phyloP scores from a whole-genome alignment of 2,329 filamentous ascomycete species.

The Lizonia empirigonia region DNA sequence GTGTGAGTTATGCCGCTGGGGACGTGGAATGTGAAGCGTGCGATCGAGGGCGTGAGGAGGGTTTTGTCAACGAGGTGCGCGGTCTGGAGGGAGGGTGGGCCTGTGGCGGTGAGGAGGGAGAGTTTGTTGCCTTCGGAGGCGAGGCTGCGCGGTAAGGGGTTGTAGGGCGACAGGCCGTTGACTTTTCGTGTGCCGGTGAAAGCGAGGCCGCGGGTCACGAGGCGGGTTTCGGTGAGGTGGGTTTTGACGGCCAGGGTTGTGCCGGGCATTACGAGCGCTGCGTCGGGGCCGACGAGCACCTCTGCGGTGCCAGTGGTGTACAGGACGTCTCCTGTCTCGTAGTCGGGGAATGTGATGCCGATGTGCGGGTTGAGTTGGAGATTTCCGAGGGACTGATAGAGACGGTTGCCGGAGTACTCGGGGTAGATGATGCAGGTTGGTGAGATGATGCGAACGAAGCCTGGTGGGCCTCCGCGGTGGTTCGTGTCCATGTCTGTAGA shows the following conservation, averaged over 20 bases:
- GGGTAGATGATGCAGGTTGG: constrained; percentile 73
- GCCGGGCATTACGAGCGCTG: constrained; percentile 66
- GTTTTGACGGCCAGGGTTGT: constrained; percentile 76
- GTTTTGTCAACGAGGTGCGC: constrained; percentile 66
- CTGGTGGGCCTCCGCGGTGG: constrained; percentile 74
- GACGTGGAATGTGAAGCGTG: constrained; percentile 66
- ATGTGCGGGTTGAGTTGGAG: constrained; percentile 68
- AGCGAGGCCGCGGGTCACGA: constrained; percentile 68
- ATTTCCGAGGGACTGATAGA: constrained; percentile 86
- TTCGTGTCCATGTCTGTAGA: constrained; percentile 79
- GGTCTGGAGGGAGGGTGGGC: constrained; percentile 33
- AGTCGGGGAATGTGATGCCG: constrained; percentile 76
- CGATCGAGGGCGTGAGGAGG: constrained; percentile 68
- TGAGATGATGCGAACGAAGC: constrained; percentile 72
- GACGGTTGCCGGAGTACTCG: constrained; percentile 81
- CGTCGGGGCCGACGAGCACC: constrained; percentile 68
- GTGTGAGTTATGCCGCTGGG: constrained; percentile 57
- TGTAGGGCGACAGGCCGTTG: constrained; percentile 74
- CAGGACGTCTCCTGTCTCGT: constrained; percentile 71
- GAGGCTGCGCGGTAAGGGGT: constrained; percentile 72
- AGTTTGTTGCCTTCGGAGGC: constrained; percentile 59
- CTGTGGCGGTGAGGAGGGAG: constrained; percentile 10
- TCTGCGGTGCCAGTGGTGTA: constrained; percentile 74
- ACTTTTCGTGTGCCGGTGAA: constrained; percentile 68
- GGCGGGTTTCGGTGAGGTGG: constrained; percentile 63